Conservation (phyloP, 345 rosid species). For the Brassica nigra region DNA sequence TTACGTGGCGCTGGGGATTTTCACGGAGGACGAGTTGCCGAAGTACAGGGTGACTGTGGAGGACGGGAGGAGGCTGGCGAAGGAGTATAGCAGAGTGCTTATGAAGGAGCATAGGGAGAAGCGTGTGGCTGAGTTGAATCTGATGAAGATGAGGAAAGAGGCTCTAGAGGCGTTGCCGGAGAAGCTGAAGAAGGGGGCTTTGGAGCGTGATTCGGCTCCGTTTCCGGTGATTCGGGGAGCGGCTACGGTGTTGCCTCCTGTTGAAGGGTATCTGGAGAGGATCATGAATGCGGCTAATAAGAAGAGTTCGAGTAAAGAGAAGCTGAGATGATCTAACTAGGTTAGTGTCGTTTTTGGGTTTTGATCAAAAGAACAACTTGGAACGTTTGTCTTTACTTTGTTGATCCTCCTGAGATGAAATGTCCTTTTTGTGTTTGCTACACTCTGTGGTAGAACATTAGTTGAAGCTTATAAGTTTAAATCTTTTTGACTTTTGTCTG, state of each 20-base stretch:
- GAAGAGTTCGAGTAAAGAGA: conserved; percentile 1
- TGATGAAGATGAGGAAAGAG: background rate
- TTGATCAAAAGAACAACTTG: background rate
- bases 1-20: background rate
- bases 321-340: background rate
- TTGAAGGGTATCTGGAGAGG: background rate
- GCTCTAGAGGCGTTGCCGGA: background rate
- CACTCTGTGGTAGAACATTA: background rate
- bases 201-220: background rate
- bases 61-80: background rate
- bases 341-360: background rate
- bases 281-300: background rate
- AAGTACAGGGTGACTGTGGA: background rate
- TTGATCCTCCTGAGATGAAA: conserved; percentile 2
- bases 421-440: no score
- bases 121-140: background rate
- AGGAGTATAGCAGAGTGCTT: background rate
- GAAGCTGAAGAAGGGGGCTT: background rate
- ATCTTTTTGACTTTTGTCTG: background rate
- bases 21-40: background rate
- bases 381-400: background rate
- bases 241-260: background rate
- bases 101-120: background rate
- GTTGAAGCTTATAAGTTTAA: background rate
- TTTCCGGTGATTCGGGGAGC: background rate